phyloP scores from a whole-genome alignment of 345 rosid species.

The Eucalyptus marginata region DNA sequence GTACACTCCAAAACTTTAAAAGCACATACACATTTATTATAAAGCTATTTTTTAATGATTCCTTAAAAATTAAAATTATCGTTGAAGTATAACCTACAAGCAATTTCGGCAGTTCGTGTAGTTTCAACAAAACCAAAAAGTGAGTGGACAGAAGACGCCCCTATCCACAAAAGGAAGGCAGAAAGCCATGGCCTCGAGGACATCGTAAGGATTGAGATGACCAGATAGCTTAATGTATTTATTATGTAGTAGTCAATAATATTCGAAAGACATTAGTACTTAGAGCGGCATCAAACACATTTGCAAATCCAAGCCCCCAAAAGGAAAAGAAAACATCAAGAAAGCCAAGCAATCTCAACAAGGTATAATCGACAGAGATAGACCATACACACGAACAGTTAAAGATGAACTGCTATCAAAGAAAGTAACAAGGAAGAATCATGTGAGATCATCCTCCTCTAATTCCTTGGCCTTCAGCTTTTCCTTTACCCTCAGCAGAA shows the following conservation, averaged over 20 bases:
- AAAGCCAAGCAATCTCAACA: background rate
- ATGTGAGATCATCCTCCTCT: slow-evolving; percentile 95
- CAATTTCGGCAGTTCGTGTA: background rate
- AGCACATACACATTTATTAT: background rate
- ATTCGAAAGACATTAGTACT: background rate
- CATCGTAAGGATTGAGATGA: background rate
- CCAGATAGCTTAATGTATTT: background rate
- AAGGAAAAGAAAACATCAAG: background rate
- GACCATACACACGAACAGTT: background rate
- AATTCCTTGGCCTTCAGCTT: slow-evolving; percentile 91
- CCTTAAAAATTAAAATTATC: background rate
- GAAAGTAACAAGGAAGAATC: background rate
- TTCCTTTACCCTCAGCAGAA: slow-evolving; percentile 91
- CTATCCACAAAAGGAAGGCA: background rate
- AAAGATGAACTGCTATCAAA: background rate
- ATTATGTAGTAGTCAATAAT: background rate
- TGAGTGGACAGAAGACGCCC: background rate
- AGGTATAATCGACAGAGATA: background rate
- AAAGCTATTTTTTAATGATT: background rate
- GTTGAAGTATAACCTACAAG: background rate
- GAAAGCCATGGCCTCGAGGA: background rate
- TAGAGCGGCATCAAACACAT: background rate
- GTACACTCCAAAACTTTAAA: background rate
- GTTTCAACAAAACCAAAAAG: background rate
- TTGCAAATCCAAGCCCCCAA: background rate